Evolutionary conservation across 768 basidiomycete genomes (phyloP).

Genomic region (Pseudohyphozyma bogoriensis): DNA sequence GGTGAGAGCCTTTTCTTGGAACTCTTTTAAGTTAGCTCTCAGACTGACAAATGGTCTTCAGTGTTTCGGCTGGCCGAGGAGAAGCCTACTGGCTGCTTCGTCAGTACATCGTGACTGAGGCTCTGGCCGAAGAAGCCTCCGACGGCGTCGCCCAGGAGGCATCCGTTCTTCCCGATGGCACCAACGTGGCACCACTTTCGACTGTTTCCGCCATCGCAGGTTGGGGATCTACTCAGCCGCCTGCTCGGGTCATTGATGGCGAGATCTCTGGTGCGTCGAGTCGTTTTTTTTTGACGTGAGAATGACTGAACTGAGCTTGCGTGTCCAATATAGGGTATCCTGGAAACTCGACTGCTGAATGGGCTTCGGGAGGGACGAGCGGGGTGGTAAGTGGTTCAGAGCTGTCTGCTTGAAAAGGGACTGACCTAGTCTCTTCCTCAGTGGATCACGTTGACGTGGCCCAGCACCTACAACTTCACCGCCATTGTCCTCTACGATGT

Average conservation of each 20-base stretch:
- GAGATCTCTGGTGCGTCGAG: slow-evolving; percentile 9
- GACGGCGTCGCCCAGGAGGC: not conserved
- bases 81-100: slow-evolving; percentile 24
- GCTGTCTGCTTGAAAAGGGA: no score
- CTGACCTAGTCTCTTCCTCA: no score
- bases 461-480: not conserved
- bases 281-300: no score
- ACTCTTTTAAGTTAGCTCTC: no score
- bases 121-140: not conserved
- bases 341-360: slow-evolving; percentile 19
- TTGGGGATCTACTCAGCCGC: not conserved
- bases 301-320: no score
- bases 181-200: slow-evolving; percentile 4
- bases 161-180: not conserved
- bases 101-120: slow-evolving; percentile 17
- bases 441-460: slow-evolving; percentile 11
- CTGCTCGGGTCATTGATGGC: slow-evolving; percentile 18
- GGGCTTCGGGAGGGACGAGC: slow-evolving; percentile 9
- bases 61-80: slow-evolving; percentile 4
- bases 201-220: slow-evolving; percentile 4
- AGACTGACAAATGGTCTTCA: no score
- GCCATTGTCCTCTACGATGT: slow-evolving; percentile 21
- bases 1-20: no score
- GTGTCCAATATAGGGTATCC: no score
- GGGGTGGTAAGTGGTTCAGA: slow-evolving; percentile 1